Base-by-base conservation (phyloP, 2,329 filamentous ascomycete genomes). In the Penicillium hordei region DNA sequence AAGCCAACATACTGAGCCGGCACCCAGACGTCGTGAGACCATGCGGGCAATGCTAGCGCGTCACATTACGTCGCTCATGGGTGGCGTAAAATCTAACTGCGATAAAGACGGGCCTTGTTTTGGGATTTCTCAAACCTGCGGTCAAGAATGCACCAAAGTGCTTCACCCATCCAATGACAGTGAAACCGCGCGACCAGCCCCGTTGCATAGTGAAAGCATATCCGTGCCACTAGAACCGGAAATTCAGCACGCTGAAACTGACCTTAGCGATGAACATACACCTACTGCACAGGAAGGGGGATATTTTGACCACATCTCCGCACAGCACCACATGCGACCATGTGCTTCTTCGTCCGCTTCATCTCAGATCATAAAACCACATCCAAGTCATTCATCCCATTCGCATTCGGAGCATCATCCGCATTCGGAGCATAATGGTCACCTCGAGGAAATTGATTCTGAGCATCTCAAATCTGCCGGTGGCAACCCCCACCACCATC, bases 401-500 rank as follows among this genome's bases (percentile, higher is more conserved):
- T 31, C 52, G 6, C 53, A 52, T 36, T 36, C 44, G 2, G 33
- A 51, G 17, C 49, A 49, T 27, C 2, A 52, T 45, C 13, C 34
- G 45, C n/a, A 34, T 39, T 43, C 38, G 2, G 38, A 21, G 23
- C n/a, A 15, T 42, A 19, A 51, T 23, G 27, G 45, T 10, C 44
- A 60, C 21, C 44, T 23, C 34, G 63, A 70, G 25, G 53, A 66
- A 9, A 23, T 31, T 4, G 44, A 48, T 4, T 43, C 49, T 25
- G 21, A 21, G 48, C 53, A 60, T 52, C 46, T 60, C 52, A 63
- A 61, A 53, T 36, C 52, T 50, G 29, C 60, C 44, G 39, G 52
- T 29, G 65, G 64, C n/a, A 79, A 80, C 59, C 71, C 76, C 63
- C 91, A 97, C 70, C 93, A 99, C 70, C 93, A 99, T 75, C 94